Evolutionary conservation across 208 protist species (phyloP).

Genomic region (Crithidia thermophila): DNA sequence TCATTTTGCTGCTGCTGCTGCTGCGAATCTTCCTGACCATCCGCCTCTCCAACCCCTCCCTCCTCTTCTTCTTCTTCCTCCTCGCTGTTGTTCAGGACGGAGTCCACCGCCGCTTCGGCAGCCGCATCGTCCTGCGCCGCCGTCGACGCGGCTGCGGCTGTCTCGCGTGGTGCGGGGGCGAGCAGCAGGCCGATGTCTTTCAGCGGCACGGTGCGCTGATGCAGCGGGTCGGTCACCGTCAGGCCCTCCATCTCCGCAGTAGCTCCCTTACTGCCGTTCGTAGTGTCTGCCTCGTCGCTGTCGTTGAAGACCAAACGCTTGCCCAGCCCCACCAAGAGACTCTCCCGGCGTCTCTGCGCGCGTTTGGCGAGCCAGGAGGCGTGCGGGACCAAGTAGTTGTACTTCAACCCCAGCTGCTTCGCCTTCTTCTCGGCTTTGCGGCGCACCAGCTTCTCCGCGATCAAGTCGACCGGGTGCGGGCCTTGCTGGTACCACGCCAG

Average conservation of each 20-base stretch:
- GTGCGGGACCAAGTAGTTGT: conserved; percentile 88
- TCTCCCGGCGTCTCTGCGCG: conserved; percentile 62
- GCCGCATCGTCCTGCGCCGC: not conserved
- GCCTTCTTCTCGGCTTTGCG: conserved; percentile 84
- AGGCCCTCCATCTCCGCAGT: not conserved
- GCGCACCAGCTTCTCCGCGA: conserved; percentile 80
- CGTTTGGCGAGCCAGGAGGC: conserved; percentile 87
- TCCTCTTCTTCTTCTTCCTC: not conserved
- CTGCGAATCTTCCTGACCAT: not conserved
- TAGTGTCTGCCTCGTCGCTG: conserved; percentile 3
- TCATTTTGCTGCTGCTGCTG: not conserved
- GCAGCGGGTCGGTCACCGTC: conserved; percentile 60
- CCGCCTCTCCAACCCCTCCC: not conserved
- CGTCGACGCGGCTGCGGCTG: not conserved
- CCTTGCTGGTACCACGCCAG: conserved; percentile 91
- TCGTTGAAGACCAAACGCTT: conserved; percentile 76
- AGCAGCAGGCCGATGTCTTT: conserved; percentile 37
- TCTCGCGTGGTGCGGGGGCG: too few species aligned
- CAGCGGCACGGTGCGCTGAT: conserved; percentile 37
- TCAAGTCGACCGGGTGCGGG: conserved; percentile 84
- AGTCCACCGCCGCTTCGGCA: not conserved
- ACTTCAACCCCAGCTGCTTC: conserved; percentile 74
- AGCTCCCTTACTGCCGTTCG: too few species aligned
- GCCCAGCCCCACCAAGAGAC: conserved; percentile 71
- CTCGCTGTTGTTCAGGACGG: not conserved